Evolutionary conservation across 306 rosid species (phyloP).

Genomic region (Dryas drummondii): DNA sequence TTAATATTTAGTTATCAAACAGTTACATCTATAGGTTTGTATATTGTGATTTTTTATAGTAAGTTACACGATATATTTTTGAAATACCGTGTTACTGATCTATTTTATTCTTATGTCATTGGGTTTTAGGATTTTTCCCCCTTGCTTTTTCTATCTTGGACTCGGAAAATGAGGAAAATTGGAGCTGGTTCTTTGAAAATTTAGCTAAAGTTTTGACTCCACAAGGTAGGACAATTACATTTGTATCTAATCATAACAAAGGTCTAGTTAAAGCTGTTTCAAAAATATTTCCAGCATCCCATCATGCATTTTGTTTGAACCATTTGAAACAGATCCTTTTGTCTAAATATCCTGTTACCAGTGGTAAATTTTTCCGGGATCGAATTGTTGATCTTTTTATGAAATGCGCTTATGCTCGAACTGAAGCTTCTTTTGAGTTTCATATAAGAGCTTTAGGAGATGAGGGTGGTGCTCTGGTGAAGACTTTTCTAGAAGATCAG

Average conservation of each 20-base stretch:
- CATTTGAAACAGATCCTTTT: not conserved
- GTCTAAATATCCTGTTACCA: not conserved
- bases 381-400: not conserved
- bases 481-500: not conserved
- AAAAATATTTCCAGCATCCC: not conserved
- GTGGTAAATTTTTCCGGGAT: not conserved
- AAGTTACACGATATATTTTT: not conserved
- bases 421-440: not conserved
- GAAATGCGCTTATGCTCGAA: not conserved
- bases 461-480: not conserved
- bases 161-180: not conserved
- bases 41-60: too few relatives aligned
- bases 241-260: constrained; percentile 1
- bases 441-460: not conserved
- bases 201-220: not conserved
- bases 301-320: not conserved
- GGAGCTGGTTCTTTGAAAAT: constrained; percentile 4
- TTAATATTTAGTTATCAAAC: too few relatives aligned
- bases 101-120: not conserved
- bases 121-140: not conserved
- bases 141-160: not conserved
- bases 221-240: not conserved
- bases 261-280: not conserved
- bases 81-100: not conserved
- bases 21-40: not conserved